phyloP scores from a whole-genome alignment of 805 yeast species.

The Yueomyces sp. region DNA sequence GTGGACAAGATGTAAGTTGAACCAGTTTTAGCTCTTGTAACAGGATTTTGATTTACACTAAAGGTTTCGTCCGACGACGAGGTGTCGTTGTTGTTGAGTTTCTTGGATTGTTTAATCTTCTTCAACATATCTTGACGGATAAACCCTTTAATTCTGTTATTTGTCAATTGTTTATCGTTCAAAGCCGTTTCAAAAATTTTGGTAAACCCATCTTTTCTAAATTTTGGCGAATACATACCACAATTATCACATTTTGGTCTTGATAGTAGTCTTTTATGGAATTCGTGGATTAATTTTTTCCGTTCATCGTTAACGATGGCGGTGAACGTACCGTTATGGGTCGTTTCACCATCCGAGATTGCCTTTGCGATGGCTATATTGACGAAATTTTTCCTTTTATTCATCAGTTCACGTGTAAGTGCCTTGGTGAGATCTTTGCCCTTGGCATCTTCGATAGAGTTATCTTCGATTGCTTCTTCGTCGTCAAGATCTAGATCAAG shows the following conservation, averaged over 20 bases:
- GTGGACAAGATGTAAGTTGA: slow-evolving; percentile 79
- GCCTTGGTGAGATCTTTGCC: slow-evolving; percentile 27
- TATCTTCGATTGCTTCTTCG: slow-evolving; percentile 29
- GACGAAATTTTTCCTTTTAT: slow-evolving; percentile 57
- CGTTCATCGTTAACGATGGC: slow-evolving; percentile 84
- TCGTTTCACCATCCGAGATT: slow-evolving; percentile 59
- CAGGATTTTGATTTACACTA: slow-evolving; percentile 30
- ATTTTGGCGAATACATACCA: slow-evolving; percentile 87
- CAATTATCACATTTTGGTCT: slow-evolving; percentile 92
- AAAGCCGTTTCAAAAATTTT: slow-evolving; percentile 85
- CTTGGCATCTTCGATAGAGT: slow-evolving; percentile 6
- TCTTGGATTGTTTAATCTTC: slow-evolving; percentile 20
- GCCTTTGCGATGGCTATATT: slow-evolving; percentile 59
- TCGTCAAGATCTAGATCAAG: slow-evolving; percentile 33
- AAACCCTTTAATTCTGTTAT: slow-evolving; percentile 74
- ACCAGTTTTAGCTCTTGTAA: slow-evolving; percentile 50
- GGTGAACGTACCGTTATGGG: slow-evolving; percentile 57
- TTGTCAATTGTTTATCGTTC: slow-evolving; percentile 64
- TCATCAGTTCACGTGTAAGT: slow-evolving; percentile 35
- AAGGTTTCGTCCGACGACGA: slow-evolving; percentile 21
- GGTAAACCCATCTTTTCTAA: slow-evolving; percentile 87
- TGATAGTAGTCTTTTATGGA: slow-evolving; percentile 56
- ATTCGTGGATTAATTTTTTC: slow-evolving; percentile 55
- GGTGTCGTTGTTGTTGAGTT: slow-evolving; percentile 12
- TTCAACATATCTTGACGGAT: slow-evolving; percentile 59